Conservation (phyloP, 2,329 filamentous ascomycete genomes). For the Colletotrichum musicola region DNA sequence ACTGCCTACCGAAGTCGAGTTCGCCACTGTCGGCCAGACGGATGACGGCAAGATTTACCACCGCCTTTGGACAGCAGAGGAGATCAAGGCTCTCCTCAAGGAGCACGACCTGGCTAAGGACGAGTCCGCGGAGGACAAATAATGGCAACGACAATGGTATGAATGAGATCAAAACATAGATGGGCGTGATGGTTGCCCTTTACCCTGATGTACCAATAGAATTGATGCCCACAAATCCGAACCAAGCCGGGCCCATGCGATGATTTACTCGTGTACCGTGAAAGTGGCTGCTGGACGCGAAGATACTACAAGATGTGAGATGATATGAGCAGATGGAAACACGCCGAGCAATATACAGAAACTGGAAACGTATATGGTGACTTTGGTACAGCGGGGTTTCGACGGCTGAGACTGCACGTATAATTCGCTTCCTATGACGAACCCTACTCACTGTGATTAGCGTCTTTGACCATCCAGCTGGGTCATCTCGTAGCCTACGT, state of each 20-base stretch:
- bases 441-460: constrained; percentile 36
- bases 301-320: neutral
- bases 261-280: constrained; percentile 16
- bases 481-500: constrained; percentile 56
- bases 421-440: constrained; percentile 23
- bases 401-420: constrained; percentile 5
- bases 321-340: neutral
- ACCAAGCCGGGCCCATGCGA: constrained; percentile 13
- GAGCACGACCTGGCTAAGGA: constrained; percentile 95
- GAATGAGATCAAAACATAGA: constrained; percentile 38
- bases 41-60: constrained; percentile 98
- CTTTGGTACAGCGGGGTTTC: constrained; percentile 2
- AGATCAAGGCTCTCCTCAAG: constrained; percentile 93
- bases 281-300: neutral
- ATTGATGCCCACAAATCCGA: constrained; percentile 33
- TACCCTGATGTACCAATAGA: constrained; percentile 40
- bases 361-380: neutral
- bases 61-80: constrained; percentile 95
- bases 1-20: constrained; percentile 78
- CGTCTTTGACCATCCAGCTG: constrained; percentile 39
- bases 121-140: constrained; percentile 78
- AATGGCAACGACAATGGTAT: constrained; percentile 42
- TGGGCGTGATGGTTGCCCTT: constrained; percentile 32
- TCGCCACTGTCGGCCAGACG: constrained; percentile 96
- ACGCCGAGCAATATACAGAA: neutral